Conservation (phyloP, 805 yeast species). For the Brettanomyces nanus region DNA sequence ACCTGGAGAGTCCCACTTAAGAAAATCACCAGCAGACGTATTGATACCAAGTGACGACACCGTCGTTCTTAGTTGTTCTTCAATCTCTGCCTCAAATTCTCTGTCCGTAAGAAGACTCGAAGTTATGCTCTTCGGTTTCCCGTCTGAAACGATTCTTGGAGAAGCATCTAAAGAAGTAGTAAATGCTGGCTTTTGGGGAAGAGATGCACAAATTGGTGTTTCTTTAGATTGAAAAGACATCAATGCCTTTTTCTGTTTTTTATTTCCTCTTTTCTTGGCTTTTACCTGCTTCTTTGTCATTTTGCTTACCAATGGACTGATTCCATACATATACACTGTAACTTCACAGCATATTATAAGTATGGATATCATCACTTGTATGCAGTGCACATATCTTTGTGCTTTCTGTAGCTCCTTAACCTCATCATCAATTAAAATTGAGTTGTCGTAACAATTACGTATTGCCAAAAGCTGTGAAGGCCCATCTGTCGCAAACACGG, state of each 20-base stretch:
- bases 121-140: neutral
- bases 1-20: too few relatives aligned
- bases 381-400: neutral
- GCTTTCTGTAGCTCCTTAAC: neutral
- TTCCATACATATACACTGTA: neutral
- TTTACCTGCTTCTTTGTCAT: neutral
- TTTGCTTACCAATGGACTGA: neutral
- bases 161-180: neutral
- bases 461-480: neutral
- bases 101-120: too few relatives aligned
- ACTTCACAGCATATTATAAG: neutral
- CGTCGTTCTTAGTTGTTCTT: neutral
- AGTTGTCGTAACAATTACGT: slow-evolving; percentile 1
- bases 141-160: neutral
- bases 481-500: neutral
- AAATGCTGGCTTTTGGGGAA: neutral
- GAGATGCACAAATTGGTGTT: neutral
- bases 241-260: neutral
- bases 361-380: neutral
- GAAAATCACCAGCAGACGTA: neutral
- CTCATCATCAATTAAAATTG: neutral
- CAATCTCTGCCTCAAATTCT: neutral
- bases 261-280: neutral
- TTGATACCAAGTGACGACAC: neutral
- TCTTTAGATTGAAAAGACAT: neutral